These are phyloP conservation scores for Ophiostoma quercus DNA, from an alignment of 2,329 filamentous ascomycete genomes.

Conservation along the genomic window DNA sequence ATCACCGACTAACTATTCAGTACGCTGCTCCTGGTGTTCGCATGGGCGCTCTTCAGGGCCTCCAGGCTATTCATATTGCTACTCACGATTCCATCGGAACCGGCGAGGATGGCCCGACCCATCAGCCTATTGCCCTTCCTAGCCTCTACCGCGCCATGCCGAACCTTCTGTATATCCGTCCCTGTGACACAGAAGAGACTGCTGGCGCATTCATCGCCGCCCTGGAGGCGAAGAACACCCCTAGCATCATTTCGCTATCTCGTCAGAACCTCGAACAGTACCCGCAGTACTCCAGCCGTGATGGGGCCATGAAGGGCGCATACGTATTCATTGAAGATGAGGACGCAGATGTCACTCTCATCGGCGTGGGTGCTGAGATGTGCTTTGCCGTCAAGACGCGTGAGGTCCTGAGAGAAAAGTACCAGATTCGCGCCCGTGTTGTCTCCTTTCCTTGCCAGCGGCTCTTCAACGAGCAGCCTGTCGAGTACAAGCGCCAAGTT, in stretches of 20 bases:
- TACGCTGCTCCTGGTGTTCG: conserved; percentile 24
- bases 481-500: conserved; percentile 37
- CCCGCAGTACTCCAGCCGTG: conserved; percentile 32
- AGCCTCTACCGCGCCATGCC: conserved; percentile 58
- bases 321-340: conserved; percentile 37
- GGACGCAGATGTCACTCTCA: conserved; percentile 38
- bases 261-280: conserved; percentile 39
- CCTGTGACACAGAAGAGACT: conserved; percentile 54
- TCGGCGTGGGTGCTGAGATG: conserved; percentile 39
- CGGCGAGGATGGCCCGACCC: conserved; percentile 58
- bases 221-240: background rate
- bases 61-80: conserved; percentile 55
- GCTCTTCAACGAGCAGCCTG: conserved; percentile 35
- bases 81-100: conserved; percentile 58
- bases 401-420: conserved; percentile 34
- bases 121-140: conserved; percentile 52
- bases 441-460: conserved; percentile 38
- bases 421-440: conserved; percentile 33
- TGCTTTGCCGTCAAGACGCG: conserved; percentile 41
- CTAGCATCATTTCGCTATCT: conserved; percentile 26
- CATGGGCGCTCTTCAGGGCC: conserved; percentile 53
- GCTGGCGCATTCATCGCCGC: conserved; percentile 42
- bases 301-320: conserved; percentile 37
- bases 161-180: conserved; percentile 56
- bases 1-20: too few species aligned